Conservation (phyloP, 1,139 yeast species). For the Debaryomyces coudertii region DNA sequence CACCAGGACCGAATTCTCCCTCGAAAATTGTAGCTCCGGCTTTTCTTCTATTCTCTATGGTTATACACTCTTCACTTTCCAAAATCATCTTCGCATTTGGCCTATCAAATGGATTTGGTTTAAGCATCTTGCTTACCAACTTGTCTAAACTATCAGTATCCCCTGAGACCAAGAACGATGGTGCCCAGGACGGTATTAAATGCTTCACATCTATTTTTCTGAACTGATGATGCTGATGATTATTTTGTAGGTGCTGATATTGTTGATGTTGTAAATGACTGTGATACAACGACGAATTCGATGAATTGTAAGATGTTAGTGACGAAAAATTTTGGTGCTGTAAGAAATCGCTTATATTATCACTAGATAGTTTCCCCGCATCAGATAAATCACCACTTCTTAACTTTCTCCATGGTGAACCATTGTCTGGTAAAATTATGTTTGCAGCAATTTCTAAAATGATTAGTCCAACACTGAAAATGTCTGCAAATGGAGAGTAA, state of each 20-base stretch:
- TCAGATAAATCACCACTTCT: conserved; percentile 95
- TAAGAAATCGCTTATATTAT: conserved; percentile 50
- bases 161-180: conserved; percentile 70
- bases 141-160: conserved; percentile 75
- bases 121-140: conserved; percentile 85
- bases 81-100: conserved; percentile 77
- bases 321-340: conserved; percentile 44
- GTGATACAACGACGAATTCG: conserved; percentile 19
- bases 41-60: conserved; percentile 80
- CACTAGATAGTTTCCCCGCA: conserved; percentile 81
- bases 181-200: conserved; percentile 77
- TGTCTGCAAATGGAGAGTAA: conserved; percentile 92
- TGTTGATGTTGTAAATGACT: conserved; percentile 18
- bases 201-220: conserved; percentile 7
- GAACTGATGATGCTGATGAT: conserved; percentile 12
- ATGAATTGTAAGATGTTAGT: conserved; percentile 36
- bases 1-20: conserved; percentile 87
- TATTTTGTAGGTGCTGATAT: conserved; percentile 8
- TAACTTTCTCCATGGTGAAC: conserved; percentile 94
- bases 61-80: conserved; percentile 69
- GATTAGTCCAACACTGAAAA: conserved; percentile 88
- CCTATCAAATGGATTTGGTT: conserved; percentile 81
- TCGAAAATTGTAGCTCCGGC: conserved; percentile 97
- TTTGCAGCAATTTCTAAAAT: conserved; percentile 96
- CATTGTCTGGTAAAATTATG: conserved; percentile 92